Evolutionary conservation across 495 filamentous ascomycete species (phyloP).

Genomic region (Hyaloscypha bicolor): DNA sequence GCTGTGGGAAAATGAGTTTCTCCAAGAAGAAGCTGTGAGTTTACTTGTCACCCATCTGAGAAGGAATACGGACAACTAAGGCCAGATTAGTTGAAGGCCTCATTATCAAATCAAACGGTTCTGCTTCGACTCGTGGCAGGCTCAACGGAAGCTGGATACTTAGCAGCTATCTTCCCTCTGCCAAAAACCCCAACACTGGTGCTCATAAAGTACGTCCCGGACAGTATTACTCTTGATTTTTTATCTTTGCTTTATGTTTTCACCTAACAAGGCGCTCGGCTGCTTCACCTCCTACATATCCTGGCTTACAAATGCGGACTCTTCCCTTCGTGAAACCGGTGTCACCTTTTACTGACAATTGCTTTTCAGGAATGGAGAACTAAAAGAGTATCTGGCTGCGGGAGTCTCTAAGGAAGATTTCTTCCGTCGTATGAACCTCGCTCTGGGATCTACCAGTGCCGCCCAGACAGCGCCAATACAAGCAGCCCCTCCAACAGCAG

Average conservation of each 20-base stretch:
- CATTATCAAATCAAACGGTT: constrained; percentile 62
- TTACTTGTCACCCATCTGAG: constrained; percentile 1
- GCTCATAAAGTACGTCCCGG: constrained; percentile 53
- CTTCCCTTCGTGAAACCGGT: not conserved
- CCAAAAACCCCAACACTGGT: constrained; percentile 73
- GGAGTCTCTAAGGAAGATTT: constrained; percentile 63
- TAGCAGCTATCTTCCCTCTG: constrained; percentile 79
- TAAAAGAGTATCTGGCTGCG: constrained; percentile 66
- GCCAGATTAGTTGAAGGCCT: constrained; percentile 39
- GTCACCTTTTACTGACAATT: constrained; percentile 4
- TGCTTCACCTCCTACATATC: not conserved
- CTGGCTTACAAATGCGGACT: not conserved
- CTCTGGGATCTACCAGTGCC: constrained; percentile 34
- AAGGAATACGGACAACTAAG: constrained; percentile 2
- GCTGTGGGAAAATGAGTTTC: constrained; percentile 76
- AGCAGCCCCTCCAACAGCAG: not conserved
- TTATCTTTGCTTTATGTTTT: not conserved
- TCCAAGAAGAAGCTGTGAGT: constrained; percentile 60
- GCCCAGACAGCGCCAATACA: not conserved
- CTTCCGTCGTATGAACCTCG: constrained; percentile 46
- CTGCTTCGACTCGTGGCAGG: constrained; percentile 67
- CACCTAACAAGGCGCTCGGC: not conserved
- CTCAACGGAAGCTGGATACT: constrained; percentile 76
- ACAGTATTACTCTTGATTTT: not conserved
- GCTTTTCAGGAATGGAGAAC: constrained; percentile 53